Evolutionary conservation across 495 filamentous ascomycete species (phyloP), one percentile per base, ranked within the genome.

Genomic region (Hypoxylon subgilvum): DNA sequence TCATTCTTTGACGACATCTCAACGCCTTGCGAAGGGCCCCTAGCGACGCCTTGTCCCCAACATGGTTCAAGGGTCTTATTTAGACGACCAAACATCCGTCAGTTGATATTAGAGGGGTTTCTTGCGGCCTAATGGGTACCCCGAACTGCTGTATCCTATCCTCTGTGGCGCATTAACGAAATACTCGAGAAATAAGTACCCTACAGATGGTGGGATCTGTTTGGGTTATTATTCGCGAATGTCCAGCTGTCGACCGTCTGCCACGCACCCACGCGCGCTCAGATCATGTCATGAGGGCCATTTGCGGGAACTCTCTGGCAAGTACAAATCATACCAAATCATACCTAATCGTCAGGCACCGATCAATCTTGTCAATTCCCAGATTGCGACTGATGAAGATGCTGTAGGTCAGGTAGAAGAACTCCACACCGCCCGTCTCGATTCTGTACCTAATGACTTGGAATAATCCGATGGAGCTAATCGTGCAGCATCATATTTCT

Each of bases 11-110:
- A 68, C 65, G 65, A 68, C 65, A 68, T 68, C 61, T 56, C 36
- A 51, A 65, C 55, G 45, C 25, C 40, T 38, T 38, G 34, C 14
- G 14, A 9, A 17, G 14, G 13, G 2, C 34, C 45, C 49, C 48
- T 19, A 21, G 32, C 41, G 27, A 23, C 43, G 44, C 59, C 52
- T 52, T 61, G 56, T 55, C 47, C 52, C 61, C 48, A 45, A 51
- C 65, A 68, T 65, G 65, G 65, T 65, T 68, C 65, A 68, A 65
- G 65, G 65, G 54, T 68, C 65, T 64, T 65, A 61, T 56, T 59
- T 65, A 47, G 30, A 61, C 60, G 61, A 65, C 61, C 56, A 65
- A 53, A 60, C 46, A 52, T 46, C 54, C 43, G 42, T 49, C 61
- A 54, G 38, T 54, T 64, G 49, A 58, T 53, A 52, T 54, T 53